phyloP scores from a whole-genome alignment of 2,329 filamentous ascomycete genomes.

The Meredithiella fracta region DNA sequence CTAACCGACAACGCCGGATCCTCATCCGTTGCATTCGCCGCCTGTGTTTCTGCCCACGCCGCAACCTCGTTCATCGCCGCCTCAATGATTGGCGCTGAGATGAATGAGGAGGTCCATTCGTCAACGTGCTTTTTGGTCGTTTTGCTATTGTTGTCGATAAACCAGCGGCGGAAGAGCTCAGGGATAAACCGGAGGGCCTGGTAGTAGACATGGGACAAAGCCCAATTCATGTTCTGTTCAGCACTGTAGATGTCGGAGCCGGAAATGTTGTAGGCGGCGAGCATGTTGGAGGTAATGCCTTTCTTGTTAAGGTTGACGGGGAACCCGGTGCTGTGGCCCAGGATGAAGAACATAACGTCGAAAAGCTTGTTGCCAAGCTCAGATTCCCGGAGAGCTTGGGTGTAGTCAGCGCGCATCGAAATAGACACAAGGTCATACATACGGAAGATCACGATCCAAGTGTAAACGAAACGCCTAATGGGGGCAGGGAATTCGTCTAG shows the following conservation, averaged over 20 bases:
- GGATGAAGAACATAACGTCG: slow-evolving; percentile 66
- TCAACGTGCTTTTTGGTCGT: slow-evolving; percentile 69
- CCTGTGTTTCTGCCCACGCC: slow-evolving; percentile 45
- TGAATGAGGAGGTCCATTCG: slow-evolving; percentile 69
- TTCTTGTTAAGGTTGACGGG: slow-evolving; percentile 58
- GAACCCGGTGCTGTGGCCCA: slow-evolving; percentile 60
- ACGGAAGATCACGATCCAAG: slow-evolving; percentile 83
- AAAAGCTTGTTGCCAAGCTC: slow-evolving; percentile 53
- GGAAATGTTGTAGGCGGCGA: slow-evolving; percentile 36
- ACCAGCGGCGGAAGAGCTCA: slow-evolving; percentile 69
- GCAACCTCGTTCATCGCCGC: slow-evolving; percentile 51
- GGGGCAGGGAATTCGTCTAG: slow-evolving; percentile 52
- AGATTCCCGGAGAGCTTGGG: slow-evolving; percentile 59
- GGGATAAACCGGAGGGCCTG: slow-evolving; percentile 61
- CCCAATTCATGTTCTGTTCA: slow-evolving; percentile 52
- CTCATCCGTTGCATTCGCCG: slow-evolving; percentile 27
- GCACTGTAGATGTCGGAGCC: slow-evolving; percentile 47
- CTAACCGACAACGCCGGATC: slow-evolving; percentile 49
- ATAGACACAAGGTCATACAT: slow-evolving; percentile 64
- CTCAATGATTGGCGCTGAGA: slow-evolving; percentile 54
- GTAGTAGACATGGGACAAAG: slow-evolving; percentile 77
- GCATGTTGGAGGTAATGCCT: slow-evolving; percentile 40
- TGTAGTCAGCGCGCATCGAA: slow-evolving; percentile 69
- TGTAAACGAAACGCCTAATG: slow-evolving; percentile 66
- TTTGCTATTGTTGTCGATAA: slow-evolving; percentile 61